A percentile compares a stretch with the other conserved stretches of the same genome.
phyloP scores from a whole-genome alignment of 2,329 filamentous ascomycete genomes.

The Talaromyces islandicus region DNA sequence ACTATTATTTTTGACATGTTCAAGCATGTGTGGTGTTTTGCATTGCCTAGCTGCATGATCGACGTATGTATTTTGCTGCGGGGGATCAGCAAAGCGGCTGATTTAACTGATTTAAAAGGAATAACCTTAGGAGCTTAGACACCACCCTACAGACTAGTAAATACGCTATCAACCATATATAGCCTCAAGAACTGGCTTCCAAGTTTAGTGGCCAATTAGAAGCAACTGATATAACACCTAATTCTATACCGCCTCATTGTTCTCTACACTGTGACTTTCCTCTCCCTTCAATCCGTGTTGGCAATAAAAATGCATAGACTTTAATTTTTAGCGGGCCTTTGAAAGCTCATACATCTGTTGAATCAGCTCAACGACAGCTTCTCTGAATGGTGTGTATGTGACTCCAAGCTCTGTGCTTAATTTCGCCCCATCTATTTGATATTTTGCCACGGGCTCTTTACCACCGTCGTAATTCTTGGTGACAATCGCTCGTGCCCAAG shows the following conservation, averaged over 20 bases:
- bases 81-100: neutral
- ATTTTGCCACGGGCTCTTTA: neutral
- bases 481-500: constrained; percentile 19
- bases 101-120: too few species aligned
- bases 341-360: neutral
- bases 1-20: neutral
- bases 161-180: too few species aligned
- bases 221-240: too few species aligned
- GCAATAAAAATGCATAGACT: neutral
- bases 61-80: neutral
- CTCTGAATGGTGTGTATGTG: neutral
- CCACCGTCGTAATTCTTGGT: constrained; percentile 21
- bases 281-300: too few species aligned
- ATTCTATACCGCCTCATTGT: too few species aligned
- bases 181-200: too few species aligned
- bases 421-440: neutral
- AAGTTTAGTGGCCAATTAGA: too few species aligned
- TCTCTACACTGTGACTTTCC: too few species aligned
- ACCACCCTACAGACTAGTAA: too few species aligned
- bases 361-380: neutral
- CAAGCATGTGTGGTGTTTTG: neutral
- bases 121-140: too few species aligned
- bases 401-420: constrained; percentile 4
- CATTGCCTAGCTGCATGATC: neutral
- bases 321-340: neutral